Base-by-base conservation (phyloP, 2,329 filamentous ascomycete genomes). In the Trichoderma sp. region DNA sequence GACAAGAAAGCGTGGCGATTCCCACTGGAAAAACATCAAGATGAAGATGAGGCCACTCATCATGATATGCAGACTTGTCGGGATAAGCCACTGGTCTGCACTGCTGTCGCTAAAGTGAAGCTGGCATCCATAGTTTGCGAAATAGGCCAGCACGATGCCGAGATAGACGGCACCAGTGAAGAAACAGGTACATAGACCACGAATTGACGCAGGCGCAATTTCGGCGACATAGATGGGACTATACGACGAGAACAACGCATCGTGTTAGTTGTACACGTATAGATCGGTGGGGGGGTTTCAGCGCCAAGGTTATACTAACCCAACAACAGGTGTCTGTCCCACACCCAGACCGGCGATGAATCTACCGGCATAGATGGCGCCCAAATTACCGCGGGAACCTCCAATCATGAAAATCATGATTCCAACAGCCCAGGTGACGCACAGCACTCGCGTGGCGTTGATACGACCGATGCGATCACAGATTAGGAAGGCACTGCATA, bases 141-240 rank as follows among this genome's bases (percentile, higher is more conserved):
- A 95, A 82, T 94, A 95, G 9, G 91, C 92, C 18, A 95, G 84
- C 76, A 95, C 91, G 73, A 94, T 93, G 28, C 92, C 93, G 68
- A 93, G 81, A 77, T 95, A 95, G 26, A 95, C 92, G 64, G 82
- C 82, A 4, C 83, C 83, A 9, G 82, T 84, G 77, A 84, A 84
- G 76, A 83, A 81, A 72, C 82, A 91, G 2, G 92, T 93, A 78
- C 91, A 94, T 26, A 95, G 87, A 74, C 93, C 92, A 70, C 92
- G 88, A 72, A 93, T 85, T 1, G 89, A 87, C 2, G 90, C 88
- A 0, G 92, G 91, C 0, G 91, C 87, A 51, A 92, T 90, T 80
- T 94, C 92, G 5, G 91, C 90, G 32, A 94, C 88, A 79, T 93
- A 94, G 2, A 93, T 87, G 0, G 92, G 91, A 0, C 80, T 81